Evolutionary conservation across 352 stramenopile genomes (phyloP).

Genomic region (Phytophthora citricola): DNA sequence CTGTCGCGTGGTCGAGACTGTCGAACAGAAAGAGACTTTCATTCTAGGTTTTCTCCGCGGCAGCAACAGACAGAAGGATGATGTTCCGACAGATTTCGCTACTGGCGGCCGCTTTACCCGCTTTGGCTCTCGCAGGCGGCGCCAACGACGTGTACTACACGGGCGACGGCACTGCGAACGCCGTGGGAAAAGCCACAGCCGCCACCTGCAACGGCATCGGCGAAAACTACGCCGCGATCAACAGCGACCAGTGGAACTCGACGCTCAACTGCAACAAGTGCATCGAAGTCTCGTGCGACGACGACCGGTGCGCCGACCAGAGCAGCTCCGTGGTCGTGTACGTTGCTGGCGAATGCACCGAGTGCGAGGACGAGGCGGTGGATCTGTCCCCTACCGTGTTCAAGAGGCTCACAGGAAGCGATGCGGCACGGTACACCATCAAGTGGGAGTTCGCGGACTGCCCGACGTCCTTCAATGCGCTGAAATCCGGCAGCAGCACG

Average conservation of each 20-base stretch:
- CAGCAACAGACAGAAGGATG: slow-evolving; percentile 5
- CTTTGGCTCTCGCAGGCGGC: slow-evolving; percentile 15
- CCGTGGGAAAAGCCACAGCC: slow-evolving; percentile 28
- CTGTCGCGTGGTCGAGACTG: slow-evolving; percentile 21
- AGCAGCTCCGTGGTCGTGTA: slow-evolving; percentile 48
- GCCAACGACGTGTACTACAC: slow-evolving; percentile 40
- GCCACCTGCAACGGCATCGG: slow-evolving; percentile 50
- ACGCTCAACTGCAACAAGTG: slow-evolving; percentile 63
- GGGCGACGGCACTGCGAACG: slow-evolving; percentile 56
- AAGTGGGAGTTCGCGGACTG: slow-evolving; percentile 58
- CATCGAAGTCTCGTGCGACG: slow-evolving; percentile 56
- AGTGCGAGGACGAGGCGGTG: slow-evolving; percentile 62
- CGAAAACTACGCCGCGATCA: slow-evolving; percentile 68
- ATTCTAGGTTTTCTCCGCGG: slow-evolving; percentile 14
- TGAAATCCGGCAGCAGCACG: slow-evolving; percentile 7
- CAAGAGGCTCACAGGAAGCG: slow-evolving; percentile 45
- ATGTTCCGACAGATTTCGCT: slow-evolving; percentile 31
- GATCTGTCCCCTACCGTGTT: slow-evolving; percentile 51
- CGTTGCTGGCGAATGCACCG: slow-evolving; percentile 60
- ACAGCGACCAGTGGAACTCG: slow-evolving; percentile 56
- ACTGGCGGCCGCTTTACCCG: slow-evolving; percentile 12
- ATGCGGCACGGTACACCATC: slow-evolving; percentile 32
- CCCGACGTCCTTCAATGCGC: slow-evolving; percentile 23
- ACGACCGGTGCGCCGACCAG: slow-evolving; percentile 49
- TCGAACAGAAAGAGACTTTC: slow-evolving; percentile 11